Conservation (phyloP, 257 asterid species). For the Fraxinus cuspidata region DNA sequence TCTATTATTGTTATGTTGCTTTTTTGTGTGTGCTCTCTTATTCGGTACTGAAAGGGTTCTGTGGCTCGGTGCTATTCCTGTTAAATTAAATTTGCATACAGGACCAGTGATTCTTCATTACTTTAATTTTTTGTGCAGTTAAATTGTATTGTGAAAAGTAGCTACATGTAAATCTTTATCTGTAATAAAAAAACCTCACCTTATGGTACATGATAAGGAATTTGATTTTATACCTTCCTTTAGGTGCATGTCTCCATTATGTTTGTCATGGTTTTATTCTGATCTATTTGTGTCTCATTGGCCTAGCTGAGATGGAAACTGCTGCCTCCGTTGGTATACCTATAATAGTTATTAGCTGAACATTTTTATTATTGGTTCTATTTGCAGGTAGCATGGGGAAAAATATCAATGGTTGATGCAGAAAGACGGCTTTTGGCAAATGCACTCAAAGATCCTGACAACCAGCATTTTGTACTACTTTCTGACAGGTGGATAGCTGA, state of each 20-base stretch:
- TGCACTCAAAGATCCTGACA: conserved; percentile 84
- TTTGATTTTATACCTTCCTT: too few relatives aligned
- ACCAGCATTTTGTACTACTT: conserved; percentile 85
- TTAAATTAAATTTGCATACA: conserved; percentile 5
- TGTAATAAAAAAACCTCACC: too few relatives aligned
- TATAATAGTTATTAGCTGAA: conserved; percentile 7
- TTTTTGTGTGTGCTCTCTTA: background rate
- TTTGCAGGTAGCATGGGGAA: conserved; percentile 94
- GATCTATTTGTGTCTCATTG: too few relatives aligned
- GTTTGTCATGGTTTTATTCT: background rate
- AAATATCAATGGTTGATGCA: conserved; percentile 98
- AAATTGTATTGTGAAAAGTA: background rate
- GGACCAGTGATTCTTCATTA: conserved; percentile 1
- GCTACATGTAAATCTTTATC: too few relatives aligned
- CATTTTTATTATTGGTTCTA: conserved; percentile 17
- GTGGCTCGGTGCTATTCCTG: background rate
- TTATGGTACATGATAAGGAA: too few relatives aligned
- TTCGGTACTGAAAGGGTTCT: background rate
- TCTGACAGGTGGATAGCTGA: conserved; percentile 77
- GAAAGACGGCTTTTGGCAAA: conserved; percentile 84
- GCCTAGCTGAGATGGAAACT: background rate
- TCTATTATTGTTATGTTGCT: too few relatives aligned
- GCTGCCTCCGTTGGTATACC: conserved; percentile 7
- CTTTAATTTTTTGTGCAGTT: conserved; percentile 12
- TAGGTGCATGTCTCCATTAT: background rate